Percentiles rank a stretch among this genome's conserved stretches.
Conservation (phyloP, 176 grass and related monocot species). For the Oryza longistaminata region DNA sequence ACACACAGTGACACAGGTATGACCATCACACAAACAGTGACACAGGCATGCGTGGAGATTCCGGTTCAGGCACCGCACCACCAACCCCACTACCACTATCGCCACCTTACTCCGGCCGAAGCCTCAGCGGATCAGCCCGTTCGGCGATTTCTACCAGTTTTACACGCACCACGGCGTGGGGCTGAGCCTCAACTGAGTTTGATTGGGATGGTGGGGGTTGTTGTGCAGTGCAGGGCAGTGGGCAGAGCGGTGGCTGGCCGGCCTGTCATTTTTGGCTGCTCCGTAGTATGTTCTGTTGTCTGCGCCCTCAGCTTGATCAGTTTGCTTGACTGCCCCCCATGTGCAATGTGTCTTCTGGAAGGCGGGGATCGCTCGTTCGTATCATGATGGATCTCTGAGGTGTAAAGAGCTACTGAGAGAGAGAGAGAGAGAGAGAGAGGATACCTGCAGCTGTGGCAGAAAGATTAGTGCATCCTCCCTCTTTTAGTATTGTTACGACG, state of each 20-base stretch:
- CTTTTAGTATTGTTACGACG: background rate
- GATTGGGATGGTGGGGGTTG: background rate
- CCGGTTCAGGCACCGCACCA: background rate
- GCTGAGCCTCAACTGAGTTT: too few relatives aligned
- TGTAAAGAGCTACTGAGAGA: background rate
- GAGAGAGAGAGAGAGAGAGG: background rate
- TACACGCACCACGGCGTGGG: background rate
- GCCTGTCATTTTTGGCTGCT: constrained; percentile 28
- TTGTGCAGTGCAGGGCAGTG: background rate
- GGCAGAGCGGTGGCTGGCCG: background rate
- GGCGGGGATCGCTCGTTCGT: background rate
- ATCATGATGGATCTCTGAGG: background rate
- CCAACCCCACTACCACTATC: background rate
- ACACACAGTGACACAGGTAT: background rate
- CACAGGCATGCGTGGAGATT: background rate
- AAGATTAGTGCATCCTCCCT: background rate
- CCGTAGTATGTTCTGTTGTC: background rate
- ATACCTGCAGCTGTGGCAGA: too few relatives aligned
- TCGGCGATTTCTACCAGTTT: background rate
- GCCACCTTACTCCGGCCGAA: background rate
- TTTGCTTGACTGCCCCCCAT: constrained; percentile 5
- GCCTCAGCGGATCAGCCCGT: background rate
- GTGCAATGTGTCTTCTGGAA: constrained; percentile 16
- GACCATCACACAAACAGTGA: too few relatives aligned
- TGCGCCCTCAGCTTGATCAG: background rate